Percentiles rank a stretch among this genome's conserved stretches.
phyloP scores from a whole-genome alignment of 108 stramenopile genomes.

The Aurantiochytrium sp. region DNA sequence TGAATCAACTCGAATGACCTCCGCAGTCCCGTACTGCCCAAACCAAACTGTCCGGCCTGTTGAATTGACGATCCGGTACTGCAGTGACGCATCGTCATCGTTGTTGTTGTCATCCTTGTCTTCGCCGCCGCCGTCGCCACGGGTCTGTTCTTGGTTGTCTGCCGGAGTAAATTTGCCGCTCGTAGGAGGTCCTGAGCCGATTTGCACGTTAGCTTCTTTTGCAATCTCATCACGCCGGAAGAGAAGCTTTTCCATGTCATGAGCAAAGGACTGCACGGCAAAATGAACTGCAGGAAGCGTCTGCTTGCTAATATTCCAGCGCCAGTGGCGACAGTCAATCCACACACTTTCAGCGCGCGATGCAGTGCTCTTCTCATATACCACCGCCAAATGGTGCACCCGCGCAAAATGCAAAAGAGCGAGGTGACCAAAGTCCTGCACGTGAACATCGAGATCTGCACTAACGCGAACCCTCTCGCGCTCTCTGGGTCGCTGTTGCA shows the following conservation, averaged over 20 bases:
- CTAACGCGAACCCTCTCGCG: not conserved
- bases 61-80: not conserved
- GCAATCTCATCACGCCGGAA: not conserved
- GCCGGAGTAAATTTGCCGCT: no score
- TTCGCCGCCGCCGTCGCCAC: not conserved
- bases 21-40: conserved; percentile 2
- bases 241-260: not conserved
- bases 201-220: no score
- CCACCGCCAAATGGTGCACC: not conserved
- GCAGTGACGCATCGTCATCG: not conserved
- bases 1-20: not conserved
- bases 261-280: not conserved
- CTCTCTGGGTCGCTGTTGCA: not conserved
- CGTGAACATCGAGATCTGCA: not conserved
- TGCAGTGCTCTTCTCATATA: not conserved
- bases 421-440: not conserved
- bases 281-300: not conserved
- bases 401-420: not conserved
- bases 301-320: not conserved
- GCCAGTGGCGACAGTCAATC: not conserved
- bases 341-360: not conserved
- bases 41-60: not conserved
- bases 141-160: no score
- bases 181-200: no score
- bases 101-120: not conserved